Base-by-base conservation (phyloP, 73 alveolate genomes). In the Paramecium pentaurelia region DNA sequence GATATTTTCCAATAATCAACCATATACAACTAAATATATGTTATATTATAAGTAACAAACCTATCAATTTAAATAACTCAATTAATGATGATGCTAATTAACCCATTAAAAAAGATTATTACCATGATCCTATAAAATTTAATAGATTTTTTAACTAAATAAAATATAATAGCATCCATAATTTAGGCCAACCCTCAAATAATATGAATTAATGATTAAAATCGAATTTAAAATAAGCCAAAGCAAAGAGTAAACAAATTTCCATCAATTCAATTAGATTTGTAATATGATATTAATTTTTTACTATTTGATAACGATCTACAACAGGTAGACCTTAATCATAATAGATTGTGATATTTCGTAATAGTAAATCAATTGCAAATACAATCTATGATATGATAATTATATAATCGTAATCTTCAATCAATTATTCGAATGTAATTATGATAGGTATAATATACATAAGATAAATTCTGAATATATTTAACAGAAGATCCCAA, bases 21-120 rank as follows among this genome's bases (percentile, higher is more conserved):
- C 91, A 80, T 80, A 80, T 80, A 47, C 91, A 80, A 42, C 91
- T 47, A 47, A 40, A 80, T 6, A 80, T 47, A 80, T 80, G 91
- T 25, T 80, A 80, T n/a, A 80, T 80, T 44, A 80, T 20, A 9
- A 80, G 75, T 14, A 80, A 10, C 18, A 80, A 80, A 6, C 91
- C 75, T 80, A 80, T 49, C 18, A 80, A 49, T 49, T 80, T 80
- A 45, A 22, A 42, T 25, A 80, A 36, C 30, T 80, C 91, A 16
- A 80, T 80, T 27, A 80, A 25, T 40, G 91, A 80, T 8, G 91
- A 25, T 27, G 30, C 58, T 44, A 27, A 28, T 49, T 80, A 32
- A 25, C 77, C 58, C 77, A 80, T 27, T 27, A 32, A 20, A 12
- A 80, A 25, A 4, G 73, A 80, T 44, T 80, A 8, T 20, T 80